Base-by-base conservation (phyloP, 345 rosid species). In the Durio zibethinus region DNA sequence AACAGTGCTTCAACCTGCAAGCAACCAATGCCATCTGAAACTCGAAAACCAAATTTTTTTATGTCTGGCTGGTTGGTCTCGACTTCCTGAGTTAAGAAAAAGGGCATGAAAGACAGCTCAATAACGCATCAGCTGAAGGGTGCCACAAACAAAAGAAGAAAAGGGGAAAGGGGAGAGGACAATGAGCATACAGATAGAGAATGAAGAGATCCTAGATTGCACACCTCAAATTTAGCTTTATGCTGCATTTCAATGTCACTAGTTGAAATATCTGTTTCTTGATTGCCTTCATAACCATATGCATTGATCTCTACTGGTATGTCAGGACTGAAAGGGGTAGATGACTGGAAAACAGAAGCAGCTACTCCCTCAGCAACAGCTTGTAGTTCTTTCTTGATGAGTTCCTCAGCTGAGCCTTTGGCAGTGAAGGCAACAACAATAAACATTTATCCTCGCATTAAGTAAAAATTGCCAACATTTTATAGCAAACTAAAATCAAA, bases 291-390 rank as follows among this genome's bases (percentile, higher is more conserved):
- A 65, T 33, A 20, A 80, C 75, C 47, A 65, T 83, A 62, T 45
- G 85, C 83, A 56, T 80, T 76, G 60, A 27, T 79, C 50, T 72
- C 59, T 15, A 29, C 72, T 21, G 81, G 31, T 52, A 76, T 73
- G 42, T 83, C 87, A 62, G 82, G 67, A 82, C 68, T 75, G 50
- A 88, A 82, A 75, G 76, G 64, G 65, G 82, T 72, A 76, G 64
- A 59, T 25, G 86, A 78, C 77, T 82, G 84, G 65, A 90, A 84
- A 75, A 87, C 88, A 72, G 91, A 84, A 57, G 90, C 85, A 83
- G 87, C 92, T 72, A 90, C 90, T 73, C 88, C 92, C 80, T 90
- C 93, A 66, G 97, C 93, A 50, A 89, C 90, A 81, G 88, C 88
- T 72, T 83, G 85, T 77, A 90, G 91, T 79, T 92, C 94, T 83